Conservation (phyloP, 495 filamentous ascomycete species). For the Podospora tetraspora region DNA sequence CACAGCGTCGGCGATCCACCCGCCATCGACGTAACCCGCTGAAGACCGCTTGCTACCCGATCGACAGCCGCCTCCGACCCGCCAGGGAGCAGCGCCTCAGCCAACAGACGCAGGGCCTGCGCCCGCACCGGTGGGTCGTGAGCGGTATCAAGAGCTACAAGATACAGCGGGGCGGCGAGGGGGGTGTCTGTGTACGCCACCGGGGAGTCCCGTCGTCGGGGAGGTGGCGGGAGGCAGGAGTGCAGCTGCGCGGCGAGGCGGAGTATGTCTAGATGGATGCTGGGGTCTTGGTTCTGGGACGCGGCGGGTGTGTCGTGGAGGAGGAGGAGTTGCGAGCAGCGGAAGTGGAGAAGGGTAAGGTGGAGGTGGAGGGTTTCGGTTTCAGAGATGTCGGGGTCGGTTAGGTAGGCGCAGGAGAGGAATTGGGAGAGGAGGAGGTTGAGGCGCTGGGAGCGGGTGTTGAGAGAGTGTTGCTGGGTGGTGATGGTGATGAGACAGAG, state of each 20-base stretch:
- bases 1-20: not conserved
- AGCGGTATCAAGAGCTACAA: constrained; percentile 10
- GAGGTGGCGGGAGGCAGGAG: not conserved
- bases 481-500: constrained; percentile 11
- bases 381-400: constrained; percentile 12
- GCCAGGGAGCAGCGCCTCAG: not conserved
- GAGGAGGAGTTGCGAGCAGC: constrained; percentile 45
- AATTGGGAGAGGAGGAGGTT: constrained; percentile 12
- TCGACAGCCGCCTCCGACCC: not conserved
- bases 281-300: not conserved
- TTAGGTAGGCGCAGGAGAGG: constrained; percentile 7
- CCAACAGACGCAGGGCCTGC: constrained; percentile 9
- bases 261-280: constrained; percentile 1
- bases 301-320: not conserved
- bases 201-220: not conserved
- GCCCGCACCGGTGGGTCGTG: not conserved
- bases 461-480: constrained; percentile 15
- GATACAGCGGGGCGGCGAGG: constrained; percentile 20
- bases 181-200: constrained; percentile 5
- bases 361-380: constrained; percentile 12
- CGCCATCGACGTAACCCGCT: not conserved
- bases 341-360: constrained; percentile 43
- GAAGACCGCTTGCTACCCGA: not conserved
- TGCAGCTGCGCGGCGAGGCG: constrained; percentile 2
- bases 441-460: constrained; percentile 13